A percentile compares a stretch with the other conserved stretches of the same genome.
These are phyloP conservation scores for Eremothecium gossypii DNA, from an alignment of 1,139 yeast species.

Conservation along the genomic window DNA sequence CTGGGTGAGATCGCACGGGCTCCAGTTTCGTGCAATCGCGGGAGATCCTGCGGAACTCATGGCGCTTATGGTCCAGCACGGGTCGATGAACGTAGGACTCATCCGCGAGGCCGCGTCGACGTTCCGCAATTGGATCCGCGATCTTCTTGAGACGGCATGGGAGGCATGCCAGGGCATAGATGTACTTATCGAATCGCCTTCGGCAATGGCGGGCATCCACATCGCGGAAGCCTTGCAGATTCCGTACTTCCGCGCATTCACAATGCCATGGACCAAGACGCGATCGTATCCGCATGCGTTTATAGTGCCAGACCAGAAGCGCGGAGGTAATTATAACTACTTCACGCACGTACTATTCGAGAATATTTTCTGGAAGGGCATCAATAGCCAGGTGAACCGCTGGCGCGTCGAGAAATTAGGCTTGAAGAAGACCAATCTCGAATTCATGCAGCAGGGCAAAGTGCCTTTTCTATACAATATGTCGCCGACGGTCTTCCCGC, in stretches of 20 bases:
- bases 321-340: constrained; percentile 88
- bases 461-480: constrained; percentile 86
- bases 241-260: constrained; percentile 89
- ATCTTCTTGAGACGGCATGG: constrained; percentile 67
- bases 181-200: constrained; percentile 82
- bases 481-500: constrained; percentile 81
- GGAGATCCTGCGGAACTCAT: constrained; percentile 91
- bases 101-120: constrained; percentile 72
- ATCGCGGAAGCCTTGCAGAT: constrained; percentile 85
- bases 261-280: constrained; percentile 98
- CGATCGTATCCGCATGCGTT: constrained; percentile 95
- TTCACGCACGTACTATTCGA: constrained; percentile 90
- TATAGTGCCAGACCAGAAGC: constrained; percentile 84
- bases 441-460: constrained; percentile 60
- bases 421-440: constrained; percentile 61
- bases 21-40: constrained; percentile 66
- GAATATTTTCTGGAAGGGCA: constrained; percentile 89
- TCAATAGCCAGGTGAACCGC: constrained; percentile 74
- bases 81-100: constrained; percentile 75
- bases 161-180: constrained; percentile 78
- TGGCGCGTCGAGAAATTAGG: constrained; percentile 70
- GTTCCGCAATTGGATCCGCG: constrained; percentile 74
- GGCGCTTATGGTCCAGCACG: constrained; percentile 88
- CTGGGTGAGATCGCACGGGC: constrained; percentile 62
- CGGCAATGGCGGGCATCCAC: constrained; percentile 92